Percentiles rank a stretch among this genome's conserved stretches.
These are phyloP conservation scores for Hypericum androsaemum DNA, from an alignment of 345 rosid species.

Conservation along the genomic window DNA sequence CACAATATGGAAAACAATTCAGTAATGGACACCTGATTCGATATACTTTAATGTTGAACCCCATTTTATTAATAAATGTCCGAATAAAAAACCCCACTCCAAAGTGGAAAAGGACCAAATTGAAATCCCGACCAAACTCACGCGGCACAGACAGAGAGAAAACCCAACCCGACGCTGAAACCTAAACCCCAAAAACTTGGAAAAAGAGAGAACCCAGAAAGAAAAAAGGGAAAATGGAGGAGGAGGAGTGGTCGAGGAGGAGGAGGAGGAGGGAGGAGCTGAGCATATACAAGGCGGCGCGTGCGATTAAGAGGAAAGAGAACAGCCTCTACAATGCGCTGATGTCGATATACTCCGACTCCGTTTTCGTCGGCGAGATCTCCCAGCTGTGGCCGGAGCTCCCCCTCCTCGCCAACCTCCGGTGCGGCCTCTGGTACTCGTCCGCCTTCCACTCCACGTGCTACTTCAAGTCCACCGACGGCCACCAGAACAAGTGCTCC, in stretches of 20 bases:
- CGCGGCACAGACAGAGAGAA: no score
- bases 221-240: no score
- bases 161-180: no score
- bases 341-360: slow-evolving; percentile 72
- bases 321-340: slow-evolving; percentile 74
- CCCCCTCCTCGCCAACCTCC: slow-evolving; percentile 76
- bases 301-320: slow-evolving; percentile 60
- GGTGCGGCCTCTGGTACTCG: slow-evolving; percentile 96
- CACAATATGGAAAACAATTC: no score
- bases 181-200: no score
- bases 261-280: slow-evolving; percentile 23
- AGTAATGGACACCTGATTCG: no score
- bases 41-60: no score
- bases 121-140: no score
- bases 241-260: slow-evolving; percentile 17
- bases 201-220: no score
- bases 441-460: slow-evolving; percentile 54
- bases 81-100: no score
- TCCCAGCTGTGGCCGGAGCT: slow-evolving; percentile 76
- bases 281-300: slow-evolving; percentile 79
- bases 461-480: slow-evolving; percentile 95
- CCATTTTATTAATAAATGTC: no score
- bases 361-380: slow-evolving; percentile 74
- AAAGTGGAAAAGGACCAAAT: no score
- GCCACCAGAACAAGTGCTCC: slow-evolving; percentile 80